These are phyloP conservation scores for Posidonia australis DNA, from an alignment of 106 monocot species.

Conservation along the genomic window DNA sequence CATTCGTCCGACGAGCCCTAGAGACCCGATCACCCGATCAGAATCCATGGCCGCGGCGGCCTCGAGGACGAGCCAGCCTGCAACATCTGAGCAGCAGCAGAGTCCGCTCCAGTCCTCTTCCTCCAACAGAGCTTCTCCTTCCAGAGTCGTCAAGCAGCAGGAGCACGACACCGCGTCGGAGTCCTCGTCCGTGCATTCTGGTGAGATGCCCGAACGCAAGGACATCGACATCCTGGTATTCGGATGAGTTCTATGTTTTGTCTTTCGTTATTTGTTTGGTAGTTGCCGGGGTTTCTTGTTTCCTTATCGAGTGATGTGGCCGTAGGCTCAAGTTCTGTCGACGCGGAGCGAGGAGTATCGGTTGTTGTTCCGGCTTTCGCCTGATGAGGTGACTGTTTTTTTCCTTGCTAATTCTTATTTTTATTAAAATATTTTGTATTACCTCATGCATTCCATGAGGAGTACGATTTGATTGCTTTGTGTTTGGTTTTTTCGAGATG, in stretches of 20 bases:
- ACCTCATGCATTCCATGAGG: not conserved
- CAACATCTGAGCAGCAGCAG: not conserved
- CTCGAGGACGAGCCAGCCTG: not conserved
- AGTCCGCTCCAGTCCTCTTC: not conserved
- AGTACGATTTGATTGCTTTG: too few species aligned
- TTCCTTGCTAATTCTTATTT: not conserved
- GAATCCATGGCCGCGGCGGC: not conserved
- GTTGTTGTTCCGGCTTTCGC: conserved; percentile 23
- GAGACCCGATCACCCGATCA: not conserved
- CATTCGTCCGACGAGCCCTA: too few species aligned
- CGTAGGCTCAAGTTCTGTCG: conserved; percentile 23
- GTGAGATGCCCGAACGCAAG: conserved; percentile 4
- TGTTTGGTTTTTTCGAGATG: too few species aligned
- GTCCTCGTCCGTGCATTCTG: conserved; percentile 5
- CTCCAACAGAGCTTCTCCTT: not conserved
- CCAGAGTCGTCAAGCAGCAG: not conserved
- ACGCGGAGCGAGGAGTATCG: conserved; percentile 23
- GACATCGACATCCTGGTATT: conserved; percentile 11
- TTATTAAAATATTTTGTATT: not conserved
- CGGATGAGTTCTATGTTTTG: not conserved
- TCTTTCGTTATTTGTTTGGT: not conserved
- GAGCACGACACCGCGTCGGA: conserved; percentile 8
- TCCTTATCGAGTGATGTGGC: not conserved
- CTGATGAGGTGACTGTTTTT: conserved; percentile 12
- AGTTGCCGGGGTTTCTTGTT: not conserved